Base-by-base conservation (phyloP, 495 filamentous ascomycete genomes). In the Bathelium albidoporum region DNA sequence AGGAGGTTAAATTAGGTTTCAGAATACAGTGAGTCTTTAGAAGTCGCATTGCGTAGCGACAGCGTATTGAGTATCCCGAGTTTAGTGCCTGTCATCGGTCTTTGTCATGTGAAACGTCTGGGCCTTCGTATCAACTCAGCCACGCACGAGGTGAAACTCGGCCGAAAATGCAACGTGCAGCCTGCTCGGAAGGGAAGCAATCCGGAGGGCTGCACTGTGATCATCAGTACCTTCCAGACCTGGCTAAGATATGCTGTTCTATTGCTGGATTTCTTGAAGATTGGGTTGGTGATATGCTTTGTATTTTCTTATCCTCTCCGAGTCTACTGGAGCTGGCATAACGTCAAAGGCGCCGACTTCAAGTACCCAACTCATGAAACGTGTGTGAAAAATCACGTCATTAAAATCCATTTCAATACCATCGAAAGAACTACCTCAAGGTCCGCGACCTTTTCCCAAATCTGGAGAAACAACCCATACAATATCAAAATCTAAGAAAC, bases 21-120 rank as follows among this genome's bases (percentile, higher is more conserved):
- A 2, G 10, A 29, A 29, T 55, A 55, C 24, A 28, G 9, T 28
- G 1, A 55, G 22, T 55, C 49, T 24, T 55, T 24, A 55, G 29
- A 11, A 16, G 29, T 29, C 10, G 49, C 49, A 55, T 55, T n/a
- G 22, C 22, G 5, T 55, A 29, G 49, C 5, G 5, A 55, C 29
- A 55, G 9, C 2, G 24, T 24, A 28, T n/a, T n/a, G n/a, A n/a
- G n/a, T n/a, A n/a, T n/a, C n/a, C n/a, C n/a, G n/a, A n/a, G n/a
- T n/a, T n/a, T n/a, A n/a, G n/a, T n/a, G n/a, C n/a, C n/a, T n/a
- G 44, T n/a, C 49, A 9, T n/a, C 11, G 20, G 49, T 55, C 49
- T 55, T 55, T 55, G 49, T 55, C 49, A 55, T 55, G 49, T 55
- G 49, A 55, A 55, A 55, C 49, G 49, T 29, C 49, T 55, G 49